These are phyloP conservation scores for Moesziomyces parantarcticus DNA, from an alignment of 1,284 basidiomycete genomes.

Conservation along the genomic window DNA sequence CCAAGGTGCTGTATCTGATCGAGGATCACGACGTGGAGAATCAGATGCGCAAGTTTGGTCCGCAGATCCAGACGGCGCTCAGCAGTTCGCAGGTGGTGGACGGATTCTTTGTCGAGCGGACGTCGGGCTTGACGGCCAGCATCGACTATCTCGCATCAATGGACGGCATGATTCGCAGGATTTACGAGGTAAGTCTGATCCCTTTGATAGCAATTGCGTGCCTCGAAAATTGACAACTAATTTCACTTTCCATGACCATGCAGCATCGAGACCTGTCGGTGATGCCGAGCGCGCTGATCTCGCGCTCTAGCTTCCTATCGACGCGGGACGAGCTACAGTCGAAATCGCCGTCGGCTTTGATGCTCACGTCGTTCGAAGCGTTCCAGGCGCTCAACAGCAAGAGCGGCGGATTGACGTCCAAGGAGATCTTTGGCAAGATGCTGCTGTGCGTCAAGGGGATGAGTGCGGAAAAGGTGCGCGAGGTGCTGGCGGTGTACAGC, in stretches of 20 bases:
- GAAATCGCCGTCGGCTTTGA: constrained; percentile 60
- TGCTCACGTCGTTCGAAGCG: constrained; percentile 70
- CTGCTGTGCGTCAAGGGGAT: constrained; percentile 72
- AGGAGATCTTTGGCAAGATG: constrained; percentile 72
- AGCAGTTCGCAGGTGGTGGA: constrained; percentile 73
- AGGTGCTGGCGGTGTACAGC: constrained; percentile 70
- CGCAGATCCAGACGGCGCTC: constrained; percentile 68
- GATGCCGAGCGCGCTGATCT: constrained; percentile 69
- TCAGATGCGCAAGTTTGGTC: constrained; percentile 59
- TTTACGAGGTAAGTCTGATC: constrained; percentile 68
- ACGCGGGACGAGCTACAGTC: constrained; percentile 68
- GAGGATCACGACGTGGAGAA: constrained; percentile 71
- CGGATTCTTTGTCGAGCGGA: constrained; percentile 73
- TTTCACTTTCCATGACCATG: not conserved
- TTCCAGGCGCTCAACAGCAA: constrained; percentile 72
- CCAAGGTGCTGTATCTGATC: constrained; percentile 72
- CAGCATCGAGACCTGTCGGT: constrained; percentile 67
- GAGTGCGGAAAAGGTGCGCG: constrained; percentile 71
- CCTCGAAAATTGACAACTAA: not conserved
- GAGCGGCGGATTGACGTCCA: constrained; percentile 69
- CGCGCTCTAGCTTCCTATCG: constrained; percentile 67
- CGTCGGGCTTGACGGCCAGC: constrained; percentile 70
- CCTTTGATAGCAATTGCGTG: no score
- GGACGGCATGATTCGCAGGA: constrained; percentile 69
- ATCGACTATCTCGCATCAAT: constrained; percentile 71